phyloP scores from a whole-genome alignment of 1,139 yeast species.

The Pichia sp. region DNA sequence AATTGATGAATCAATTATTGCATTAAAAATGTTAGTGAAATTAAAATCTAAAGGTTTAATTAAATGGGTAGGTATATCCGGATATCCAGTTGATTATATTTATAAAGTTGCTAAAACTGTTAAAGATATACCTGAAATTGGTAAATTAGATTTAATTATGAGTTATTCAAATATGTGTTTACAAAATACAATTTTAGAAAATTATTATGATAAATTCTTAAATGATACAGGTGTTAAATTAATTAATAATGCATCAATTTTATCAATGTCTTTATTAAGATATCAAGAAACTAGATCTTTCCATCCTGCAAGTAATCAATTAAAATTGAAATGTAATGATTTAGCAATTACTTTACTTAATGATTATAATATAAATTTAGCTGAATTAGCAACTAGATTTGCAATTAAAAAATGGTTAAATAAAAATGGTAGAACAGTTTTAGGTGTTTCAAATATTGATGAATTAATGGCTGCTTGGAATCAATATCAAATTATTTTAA shows the following conservation, averaged over 20 bases:
- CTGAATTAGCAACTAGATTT: slow-evolving; percentile 74
- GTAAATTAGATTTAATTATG: slow-evolving; percentile 62
- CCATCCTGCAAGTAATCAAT: slow-evolving; percentile 71
- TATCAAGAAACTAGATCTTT: slow-evolving; percentile 61
- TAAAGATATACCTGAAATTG: slow-evolving; percentile 33
- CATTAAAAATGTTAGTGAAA: slow-evolving; percentile 50
- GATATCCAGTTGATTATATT: slow-evolving; percentile 74
- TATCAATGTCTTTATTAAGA: slow-evolving; percentile 81
- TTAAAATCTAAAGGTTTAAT: slow-evolving; percentile 63
- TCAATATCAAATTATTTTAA: slow-evolving; percentile 47
- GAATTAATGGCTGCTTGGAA: slow-evolving; percentile 62
- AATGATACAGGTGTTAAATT: slow-evolving; percentile 48
- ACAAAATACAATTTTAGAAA: slow-evolving; percentile 59
- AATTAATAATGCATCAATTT: slow-evolving; percentile 73
- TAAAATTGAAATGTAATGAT: slow-evolving; percentile 48
- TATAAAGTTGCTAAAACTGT: slow-evolving; percentile 41
- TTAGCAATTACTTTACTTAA: slow-evolving; percentile 43
- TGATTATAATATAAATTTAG: slow-evolving; percentile 51
- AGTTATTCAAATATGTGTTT: slow-evolving; percentile 80
- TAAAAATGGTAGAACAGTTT: slow-evolving; percentile 52
- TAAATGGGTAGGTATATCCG: slow-evolving; percentile 69
- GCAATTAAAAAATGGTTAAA: slow-evolving; percentile 57
- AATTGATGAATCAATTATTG: slow-evolving; percentile 49
- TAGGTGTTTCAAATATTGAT: slow-evolving; percentile 60
- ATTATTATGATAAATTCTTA: slow-evolving; percentile 45